Evolutionary conservation across 345 rosid genomes (phyloP).

Genomic region (Eucalyptus pauciflora): DNA sequence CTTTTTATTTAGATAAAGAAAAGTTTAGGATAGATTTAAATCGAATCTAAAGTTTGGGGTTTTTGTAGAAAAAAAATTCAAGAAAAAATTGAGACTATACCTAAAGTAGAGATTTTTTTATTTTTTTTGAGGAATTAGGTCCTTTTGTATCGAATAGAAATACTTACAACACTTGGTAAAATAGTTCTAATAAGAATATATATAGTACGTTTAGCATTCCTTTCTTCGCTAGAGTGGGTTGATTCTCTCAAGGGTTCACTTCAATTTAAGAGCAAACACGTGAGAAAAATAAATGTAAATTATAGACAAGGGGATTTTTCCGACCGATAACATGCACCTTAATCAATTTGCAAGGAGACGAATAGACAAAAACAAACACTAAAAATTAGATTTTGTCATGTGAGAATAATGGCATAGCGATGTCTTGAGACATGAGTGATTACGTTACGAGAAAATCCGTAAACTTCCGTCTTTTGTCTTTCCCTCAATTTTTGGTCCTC

Average conservation of each 20-base stretch:
- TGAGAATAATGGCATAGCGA: not conserved
- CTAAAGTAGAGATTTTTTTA: not conserved
- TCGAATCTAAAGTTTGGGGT: not conserved
- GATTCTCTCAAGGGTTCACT: not conserved
- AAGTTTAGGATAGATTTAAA: no score
- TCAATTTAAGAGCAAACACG: not conserved
- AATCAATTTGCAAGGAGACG: not conserved
- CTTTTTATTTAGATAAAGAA: no score
- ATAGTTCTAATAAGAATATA: not conserved
- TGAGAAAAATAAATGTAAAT: not conserved
- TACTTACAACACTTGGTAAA: not conserved
- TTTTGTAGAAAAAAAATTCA: no score
- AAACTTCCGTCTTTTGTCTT: not conserved
- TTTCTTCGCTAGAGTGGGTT: not conserved
- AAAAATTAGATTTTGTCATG: not conserved
- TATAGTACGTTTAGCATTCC: not conserved
- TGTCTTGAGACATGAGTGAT: no score
- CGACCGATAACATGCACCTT: not conserved
- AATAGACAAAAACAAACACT: not conserved
- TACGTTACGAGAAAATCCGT: no score
- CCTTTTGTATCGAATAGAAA: not conserved
- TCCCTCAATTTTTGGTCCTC: not conserved
- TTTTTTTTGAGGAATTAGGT: not conserved
- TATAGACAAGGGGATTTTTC: not conserved
- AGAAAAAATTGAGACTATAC: not conserved